Evolutionary conservation across 2,329 filamentous ascomycete species (phyloP).

Genomic region (Aspergillus tamarii): DNA sequence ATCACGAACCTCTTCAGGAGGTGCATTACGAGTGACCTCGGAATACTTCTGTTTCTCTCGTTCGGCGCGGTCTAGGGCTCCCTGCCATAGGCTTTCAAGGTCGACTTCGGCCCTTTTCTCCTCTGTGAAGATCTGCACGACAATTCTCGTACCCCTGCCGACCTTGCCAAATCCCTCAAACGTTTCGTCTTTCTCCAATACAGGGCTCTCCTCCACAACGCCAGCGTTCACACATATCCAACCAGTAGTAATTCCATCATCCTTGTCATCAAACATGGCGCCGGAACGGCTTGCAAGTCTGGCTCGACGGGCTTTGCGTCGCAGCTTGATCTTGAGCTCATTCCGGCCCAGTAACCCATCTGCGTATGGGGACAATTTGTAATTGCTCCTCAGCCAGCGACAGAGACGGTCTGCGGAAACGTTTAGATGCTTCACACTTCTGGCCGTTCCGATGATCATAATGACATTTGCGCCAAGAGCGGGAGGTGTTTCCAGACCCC

Average conservation of each 20-base stretch:
- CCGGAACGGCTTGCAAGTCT: conserved; percentile 76
- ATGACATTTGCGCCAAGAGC: conserved; percentile 85
- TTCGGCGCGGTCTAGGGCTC: conserved; percentile 45
- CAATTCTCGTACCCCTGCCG: conserved; percentile 61
- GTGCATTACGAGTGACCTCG: conserved; percentile 24
- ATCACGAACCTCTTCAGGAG: conserved; percentile 28
- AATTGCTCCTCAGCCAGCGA: conserved; percentile 76
- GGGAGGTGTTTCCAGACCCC: conserved; percentile 79
- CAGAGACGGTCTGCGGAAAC: conserved; percentile 88
- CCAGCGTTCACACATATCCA: conserved; percentile 96
- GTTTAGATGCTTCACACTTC: conserved; percentile 91
- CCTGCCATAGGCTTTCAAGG: conserved; percentile 66
- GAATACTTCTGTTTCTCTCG: conserved; percentile 42
- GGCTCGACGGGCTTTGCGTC: conserved; percentile 77
- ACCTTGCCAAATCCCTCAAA: conserved; percentile 77
- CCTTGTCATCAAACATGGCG: conserved; percentile 59
- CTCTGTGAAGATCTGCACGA: conserved; percentile 73
- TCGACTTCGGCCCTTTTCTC: conserved; percentile 70
- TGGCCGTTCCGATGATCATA: conserved; percentile 89
- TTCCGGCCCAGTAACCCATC: conserved; percentile 89
- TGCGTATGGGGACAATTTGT: conserved; percentile 74
- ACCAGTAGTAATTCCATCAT: conserved; percentile 87
- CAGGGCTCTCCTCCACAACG: conserved; percentile 59
- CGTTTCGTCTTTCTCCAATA: conserved; percentile 32
- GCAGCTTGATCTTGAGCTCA: conserved; percentile 84